Conservation (phyloP, 192 early-diverging fungal genomes). For the Gamsiella multidivaricata region DNA sequence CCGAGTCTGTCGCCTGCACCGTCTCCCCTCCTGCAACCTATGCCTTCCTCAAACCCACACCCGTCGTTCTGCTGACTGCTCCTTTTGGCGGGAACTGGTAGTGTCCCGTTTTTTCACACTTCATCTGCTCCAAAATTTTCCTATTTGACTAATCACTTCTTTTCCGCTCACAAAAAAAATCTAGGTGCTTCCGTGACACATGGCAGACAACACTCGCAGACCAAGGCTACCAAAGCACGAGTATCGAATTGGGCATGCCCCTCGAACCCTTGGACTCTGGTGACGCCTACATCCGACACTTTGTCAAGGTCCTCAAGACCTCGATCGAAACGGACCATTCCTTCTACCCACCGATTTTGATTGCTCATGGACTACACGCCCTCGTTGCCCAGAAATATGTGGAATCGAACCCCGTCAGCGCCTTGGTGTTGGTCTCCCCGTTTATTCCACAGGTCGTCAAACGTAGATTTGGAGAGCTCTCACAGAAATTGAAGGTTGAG, state of each 20-base stretch:
- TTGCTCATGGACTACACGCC: constrained; percentile 55
- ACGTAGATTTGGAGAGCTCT: constrained; percentile 34
- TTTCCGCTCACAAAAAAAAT: background rate
- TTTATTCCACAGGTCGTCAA: constrained; percentile 35
- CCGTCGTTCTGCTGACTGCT: constrained; percentile 44
- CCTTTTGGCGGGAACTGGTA: constrained; percentile 54
- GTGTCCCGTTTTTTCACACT: too few relatives aligned
- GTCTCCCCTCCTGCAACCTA: constrained; percentile 36
- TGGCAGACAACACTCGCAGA: constrained; percentile 52
- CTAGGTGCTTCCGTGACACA: constrained; percentile 50
- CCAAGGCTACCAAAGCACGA: constrained; percentile 54
- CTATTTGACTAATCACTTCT: background rate
- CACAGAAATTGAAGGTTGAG: constrained; percentile 20
- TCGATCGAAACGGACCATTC: constrained; percentile 52
- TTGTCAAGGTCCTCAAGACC: constrained; percentile 45
- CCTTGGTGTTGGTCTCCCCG: constrained; percentile 50
- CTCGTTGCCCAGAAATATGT: constrained; percentile 54
- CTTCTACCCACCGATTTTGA: constrained; percentile 56
- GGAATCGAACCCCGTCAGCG: constrained; percentile 57
- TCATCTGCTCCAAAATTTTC: background rate
- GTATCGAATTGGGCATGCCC: constrained; percentile 48
- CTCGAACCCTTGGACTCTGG: constrained; percentile 9
- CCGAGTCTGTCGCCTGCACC: constrained; percentile 28
- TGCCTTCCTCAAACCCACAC: constrained; percentile 52
- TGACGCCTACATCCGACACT: constrained; percentile 34